Percentiles rank a stretch among this genome's conserved stretches.
phyloP scores from a whole-genome alignment of 768 basidiomycete genomes.

The Amanita thiersii region DNA sequence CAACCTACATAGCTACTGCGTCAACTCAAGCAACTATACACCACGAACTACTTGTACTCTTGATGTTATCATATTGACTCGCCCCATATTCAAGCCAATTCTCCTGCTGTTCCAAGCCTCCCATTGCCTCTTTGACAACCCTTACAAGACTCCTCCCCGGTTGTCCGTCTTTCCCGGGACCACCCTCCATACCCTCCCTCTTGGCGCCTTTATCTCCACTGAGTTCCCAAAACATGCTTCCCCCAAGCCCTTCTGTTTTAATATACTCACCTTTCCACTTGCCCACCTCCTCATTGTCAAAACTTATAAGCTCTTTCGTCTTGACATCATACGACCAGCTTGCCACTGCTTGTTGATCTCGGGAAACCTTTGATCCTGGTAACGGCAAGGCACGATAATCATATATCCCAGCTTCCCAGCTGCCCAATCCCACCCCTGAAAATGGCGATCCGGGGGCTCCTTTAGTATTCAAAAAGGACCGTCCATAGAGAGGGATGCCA shows the following conservation, averaged over 20 bases:
- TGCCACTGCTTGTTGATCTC: constrained; percentile 61
- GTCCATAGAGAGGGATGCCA: constrained; percentile 90
- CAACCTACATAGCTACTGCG: too few species aligned
- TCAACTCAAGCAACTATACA: too few species aligned
- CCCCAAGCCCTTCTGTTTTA: constrained; percentile 64
- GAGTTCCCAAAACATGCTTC: constrained; percentile 94
- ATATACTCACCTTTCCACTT: constrained; percentile 79
- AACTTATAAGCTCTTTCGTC: constrained; percentile 77
- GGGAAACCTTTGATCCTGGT: constrained; percentile 55
- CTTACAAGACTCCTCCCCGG: constrained; percentile 64
- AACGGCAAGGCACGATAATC: constrained; percentile 89
- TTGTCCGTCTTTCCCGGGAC: constrained; percentile 67
- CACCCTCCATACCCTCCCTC: constrained; percentile 68
- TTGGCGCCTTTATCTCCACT: constrained; percentile 73
- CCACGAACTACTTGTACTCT: too few species aligned
- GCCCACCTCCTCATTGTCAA: constrained; percentile 64
- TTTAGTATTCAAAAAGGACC: constrained; percentile 78
- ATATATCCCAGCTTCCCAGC: constrained; percentile 88
- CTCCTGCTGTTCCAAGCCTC: constrained; percentile 49
- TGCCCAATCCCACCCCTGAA: constrained; percentile 77
- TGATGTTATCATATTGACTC: constrained; percentile 77
- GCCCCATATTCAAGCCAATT: constrained; percentile 82
- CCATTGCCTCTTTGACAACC: constrained; percentile 75
- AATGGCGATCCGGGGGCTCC: constrained; percentile 80
- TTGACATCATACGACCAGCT: constrained; percentile 79